Conservation (phyloP, 129 eudicot species). For the Saposhnikovia divaricata region DNA sequence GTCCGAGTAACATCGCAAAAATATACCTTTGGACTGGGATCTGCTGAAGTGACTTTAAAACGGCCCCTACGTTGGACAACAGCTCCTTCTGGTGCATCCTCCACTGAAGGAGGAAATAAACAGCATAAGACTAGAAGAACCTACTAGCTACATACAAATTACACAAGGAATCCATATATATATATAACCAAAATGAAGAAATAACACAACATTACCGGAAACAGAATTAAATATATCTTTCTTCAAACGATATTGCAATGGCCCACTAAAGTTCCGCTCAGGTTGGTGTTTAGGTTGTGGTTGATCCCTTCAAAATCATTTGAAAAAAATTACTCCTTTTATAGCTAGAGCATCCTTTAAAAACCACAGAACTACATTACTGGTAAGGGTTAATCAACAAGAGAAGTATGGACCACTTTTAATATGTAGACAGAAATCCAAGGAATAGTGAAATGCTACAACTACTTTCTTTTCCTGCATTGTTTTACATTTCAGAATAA, state of each 20-base stretch:
- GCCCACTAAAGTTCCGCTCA: conserved; percentile 77
- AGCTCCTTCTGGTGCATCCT: conserved; percentile 79
- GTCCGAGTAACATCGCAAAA: too few species aligned
- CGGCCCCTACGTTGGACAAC: conserved; percentile 91
- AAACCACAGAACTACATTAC: not conserved
- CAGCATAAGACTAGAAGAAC: not conserved
- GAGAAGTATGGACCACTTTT: not conserved
- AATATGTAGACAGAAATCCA: not conserved
- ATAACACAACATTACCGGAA: conserved; percentile 33
- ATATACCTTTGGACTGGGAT: conserved; percentile 30
- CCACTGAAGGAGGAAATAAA: conserved; percentile 38
- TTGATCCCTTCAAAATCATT: conserved; percentile 46
- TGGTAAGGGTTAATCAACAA: not conserved
- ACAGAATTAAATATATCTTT: conserved; percentile 40
- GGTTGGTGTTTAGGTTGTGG: conserved; percentile 38
- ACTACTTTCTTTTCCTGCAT: not conserved
- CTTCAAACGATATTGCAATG: conserved; percentile 64
- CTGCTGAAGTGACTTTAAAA: conserved; percentile 84
- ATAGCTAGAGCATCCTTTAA: not conserved
- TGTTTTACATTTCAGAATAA: not conserved
- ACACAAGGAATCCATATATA: conserved; percentile 1
- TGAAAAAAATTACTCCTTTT: conserved; percentile 8
- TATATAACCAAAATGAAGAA: conserved; percentile 10
- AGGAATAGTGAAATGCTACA: not conserved
- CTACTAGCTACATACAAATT: not conserved